Percentiles rank a stretch among this genome's conserved stretches.
Evolutionary conservation across 179 eudicot species (phyloP).

Genomic region (Drosera spatulata): DNA sequence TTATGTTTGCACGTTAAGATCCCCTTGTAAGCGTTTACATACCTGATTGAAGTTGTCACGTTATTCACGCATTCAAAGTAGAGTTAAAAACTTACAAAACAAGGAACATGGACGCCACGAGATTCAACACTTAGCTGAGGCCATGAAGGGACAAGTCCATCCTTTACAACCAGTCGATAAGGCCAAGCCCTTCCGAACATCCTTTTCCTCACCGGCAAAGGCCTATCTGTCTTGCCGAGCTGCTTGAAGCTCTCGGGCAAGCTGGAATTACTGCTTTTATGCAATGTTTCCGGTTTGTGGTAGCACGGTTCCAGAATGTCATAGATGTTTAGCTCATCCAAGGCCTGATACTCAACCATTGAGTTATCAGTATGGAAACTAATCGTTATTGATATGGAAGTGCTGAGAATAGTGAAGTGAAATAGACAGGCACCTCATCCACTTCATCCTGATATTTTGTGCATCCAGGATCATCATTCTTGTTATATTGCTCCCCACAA

Average conservation of each 20-base stretch:
- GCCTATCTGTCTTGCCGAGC: constrained; percentile 28
- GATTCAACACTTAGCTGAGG: constrained; percentile 22
- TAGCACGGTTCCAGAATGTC: constrained; percentile 42
- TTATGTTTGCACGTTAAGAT: too few relatives aligned
- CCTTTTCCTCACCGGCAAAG: constrained; percentile 29
- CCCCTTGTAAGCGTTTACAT: too few relatives aligned
- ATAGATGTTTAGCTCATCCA: constrained; percentile 22
- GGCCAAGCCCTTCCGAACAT: constrained; percentile 47
- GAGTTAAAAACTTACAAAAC: constrained; percentile 46
- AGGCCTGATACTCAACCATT: constrained; percentile 7
- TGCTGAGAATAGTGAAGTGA: background rate
- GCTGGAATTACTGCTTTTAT: constrained; percentile 8
- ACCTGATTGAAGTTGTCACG: too few relatives aligned
- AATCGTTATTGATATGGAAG: too few relatives aligned
- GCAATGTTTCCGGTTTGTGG: constrained; percentile 23
- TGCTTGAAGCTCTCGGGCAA: constrained; percentile 29
- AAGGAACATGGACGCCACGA: constrained; percentile 50
- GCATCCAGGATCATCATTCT: constrained; percentile 16
- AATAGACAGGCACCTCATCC: constrained; percentile 9
- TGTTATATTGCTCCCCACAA: constrained; percentile 27
- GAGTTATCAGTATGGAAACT: too few relatives aligned
- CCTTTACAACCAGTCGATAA: constrained; percentile 16
- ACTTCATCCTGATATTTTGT: constrained; percentile 10
- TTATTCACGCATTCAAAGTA: too few relatives aligned
- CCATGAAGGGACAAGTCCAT: constrained; percentile 39